Base-by-base conservation (phyloP, 2,329 filamentous ascomycete species). In the Trichoderma sp. region DNA sequence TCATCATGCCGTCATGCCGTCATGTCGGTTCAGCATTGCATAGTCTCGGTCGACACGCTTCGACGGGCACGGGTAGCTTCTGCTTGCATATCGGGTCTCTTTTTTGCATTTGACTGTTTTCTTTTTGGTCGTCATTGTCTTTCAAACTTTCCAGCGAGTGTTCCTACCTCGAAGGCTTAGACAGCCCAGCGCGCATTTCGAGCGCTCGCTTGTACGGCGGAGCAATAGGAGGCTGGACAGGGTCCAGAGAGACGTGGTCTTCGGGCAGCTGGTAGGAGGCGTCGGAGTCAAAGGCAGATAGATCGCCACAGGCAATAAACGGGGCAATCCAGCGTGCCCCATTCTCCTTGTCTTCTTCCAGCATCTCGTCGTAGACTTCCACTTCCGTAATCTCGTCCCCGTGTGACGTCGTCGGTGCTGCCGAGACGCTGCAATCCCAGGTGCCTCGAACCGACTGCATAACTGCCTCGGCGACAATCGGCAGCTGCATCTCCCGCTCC, bases 251-350 rank as follows among this genome's bases (percentile, higher is more conserved):
- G 60, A 96, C 85, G 73, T 96, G 87, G 69, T 93, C 90, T 67
- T 93, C 90, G 0, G 95, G 93, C 19, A 99, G 82, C 70, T 90
- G 86, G 77, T 98, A 97, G 5, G 93, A 95, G 4, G 95, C 94
- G 81, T 99, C 95, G 0, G 94, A 93, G 79, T 99, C 95, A 79
- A 93, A 99, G 12, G 92, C 89, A 26, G 93, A 96, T 61, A 99
- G 83, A 78, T 99, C 95, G 52, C 95, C 95, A 75, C 95, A 99
- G n/a, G 95, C 93, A 72, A 99, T 85, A 75, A 99, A 99, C 0
- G 94, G 93, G 3, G 93, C 93, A 71, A 98, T 94, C 93, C 94
- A 98, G 58, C 90, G 81, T 77, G 66, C 87, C 55, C 72, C 69
- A 57, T 70, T 72, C 2, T 66, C 66, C n/a, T 64, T 65, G 5